Evolutionary conservation across 2,329 filamentous ascomycete genomes (phyloP).

Genomic region (Trematosphaeria pertusa): DNA sequence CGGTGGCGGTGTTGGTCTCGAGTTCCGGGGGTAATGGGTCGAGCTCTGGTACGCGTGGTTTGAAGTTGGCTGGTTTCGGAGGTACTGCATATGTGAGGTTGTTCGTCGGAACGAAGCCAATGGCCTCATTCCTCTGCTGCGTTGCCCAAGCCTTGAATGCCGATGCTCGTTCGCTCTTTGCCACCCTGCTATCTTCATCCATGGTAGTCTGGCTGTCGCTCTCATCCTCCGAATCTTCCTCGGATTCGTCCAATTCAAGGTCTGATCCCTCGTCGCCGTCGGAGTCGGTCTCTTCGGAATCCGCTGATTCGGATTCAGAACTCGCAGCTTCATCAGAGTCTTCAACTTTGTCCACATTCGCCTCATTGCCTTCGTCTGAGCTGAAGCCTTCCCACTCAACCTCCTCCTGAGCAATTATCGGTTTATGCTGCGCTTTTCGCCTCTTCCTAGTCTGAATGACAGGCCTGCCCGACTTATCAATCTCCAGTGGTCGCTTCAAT

Average conservation of each 20-base stretch:
- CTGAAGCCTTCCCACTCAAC: slow-evolving; percentile 69
- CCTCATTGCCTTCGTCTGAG: slow-evolving; percentile 54
- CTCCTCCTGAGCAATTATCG: slow-evolving; percentile 50
- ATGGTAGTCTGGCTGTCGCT: slow-evolving; percentile 37
- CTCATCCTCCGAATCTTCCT: slow-evolving; percentile 44
- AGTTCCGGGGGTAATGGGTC: slow-evolving; percentile 75
- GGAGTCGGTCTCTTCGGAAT: slow-evolving; percentile 7
- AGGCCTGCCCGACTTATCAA: slow-evolving; percentile 80
- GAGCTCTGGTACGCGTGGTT: slow-evolving; percentile 70
- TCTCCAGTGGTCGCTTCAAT: slow-evolving; percentile 83
- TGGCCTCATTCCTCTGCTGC: slow-evolving; percentile 81
- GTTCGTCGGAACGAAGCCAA: slow-evolving; percentile 69
- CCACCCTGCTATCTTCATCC: slow-evolving; percentile 47
- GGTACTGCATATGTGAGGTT: slow-evolving; percentile 41
- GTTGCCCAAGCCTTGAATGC: slow-evolving; percentile 96
- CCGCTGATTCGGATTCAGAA: slow-evolving; percentile 13
- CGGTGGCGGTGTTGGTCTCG: slow-evolving; percentile 61
- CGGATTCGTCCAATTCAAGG: slow-evolving; percentile 43
- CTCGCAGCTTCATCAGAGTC: slow-evolving; percentile 15
- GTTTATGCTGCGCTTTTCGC: slow-evolving; percentile 58
- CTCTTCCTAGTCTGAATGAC: slow-evolving; percentile 84
- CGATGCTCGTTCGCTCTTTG: slow-evolving; percentile 58
- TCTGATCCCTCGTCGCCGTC: slow-evolving; percentile 20
- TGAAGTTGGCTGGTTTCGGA: slow-evolving; percentile 67
- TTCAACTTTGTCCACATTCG: slow-evolving; percentile 10